Evolutionary conservation across 177 flowering plant species (phyloP), one percentile per base, ranked within the genome.

Genomic region (Tripterygium wilfordii): DNA sequence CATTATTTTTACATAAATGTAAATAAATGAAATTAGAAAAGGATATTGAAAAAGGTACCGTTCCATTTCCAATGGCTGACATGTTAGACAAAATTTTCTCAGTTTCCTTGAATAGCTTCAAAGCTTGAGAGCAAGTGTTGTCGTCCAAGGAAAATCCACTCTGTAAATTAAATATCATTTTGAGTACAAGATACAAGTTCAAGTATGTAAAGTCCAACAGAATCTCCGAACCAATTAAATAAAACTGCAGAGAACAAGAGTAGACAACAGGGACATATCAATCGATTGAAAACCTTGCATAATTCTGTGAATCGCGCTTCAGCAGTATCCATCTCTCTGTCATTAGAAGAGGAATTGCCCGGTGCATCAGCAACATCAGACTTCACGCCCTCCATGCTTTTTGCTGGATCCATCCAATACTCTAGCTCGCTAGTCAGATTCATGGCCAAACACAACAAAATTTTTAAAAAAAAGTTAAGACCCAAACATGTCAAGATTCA

Each of bases 261-360:
- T 24, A 27, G 26, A 24, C 25, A 27, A 1, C 12, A 20, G 2
- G 3, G 5, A 24, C 30, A 20, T 15, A 47, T 19, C 50, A 26
- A 50, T 45, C 59, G 29, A 26, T 15, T 43, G 24, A 47, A 45
- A 58, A 81, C 97, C 97, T 89, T 76, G 88, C 92, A 86, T 40
- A 89, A 75, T 6, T 70, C 67, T 2, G 56, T 33, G 28, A 89
- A 82, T 18, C 84, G 73, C 54, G 64, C 59, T 58, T 76, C 88
- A 25, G 71, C 26, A 48, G 28, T 54, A 70, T 1, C 8, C 24
- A 8, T 58, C 45, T 10, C 64, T 1, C 54, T 49, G 5, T 46
- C 54, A 14, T 38, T 10, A 7, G 49, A 51, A 6, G 56, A 57
- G 49, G 49, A 47, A 17, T 42, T 36, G n/a, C 47, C 25, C 29